phyloP scores from a whole-genome alignment of 371 early-diverging fungal genomes.

The Apophysomyces ossiformis region DNA sequence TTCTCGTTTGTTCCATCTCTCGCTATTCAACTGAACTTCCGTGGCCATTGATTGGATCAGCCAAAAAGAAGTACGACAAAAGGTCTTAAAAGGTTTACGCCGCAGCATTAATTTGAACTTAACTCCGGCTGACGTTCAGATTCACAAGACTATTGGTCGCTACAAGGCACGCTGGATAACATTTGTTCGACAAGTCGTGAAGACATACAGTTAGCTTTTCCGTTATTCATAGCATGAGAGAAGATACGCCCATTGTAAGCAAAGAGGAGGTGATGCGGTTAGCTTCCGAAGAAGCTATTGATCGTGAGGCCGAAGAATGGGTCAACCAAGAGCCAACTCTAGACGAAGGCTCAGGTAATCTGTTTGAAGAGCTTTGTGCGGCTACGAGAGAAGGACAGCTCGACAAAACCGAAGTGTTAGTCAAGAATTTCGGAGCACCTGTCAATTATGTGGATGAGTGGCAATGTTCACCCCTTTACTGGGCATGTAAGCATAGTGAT shows the following conservation, averaged over 20 bases:
- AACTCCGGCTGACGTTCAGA: no score
- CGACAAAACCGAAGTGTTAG: slow-evolving; percentile 41
- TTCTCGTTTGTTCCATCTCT: no score
- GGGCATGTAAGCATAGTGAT: slow-evolving; percentile 34
- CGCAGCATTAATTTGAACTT: no score
- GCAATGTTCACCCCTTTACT: slow-evolving; percentile 48
- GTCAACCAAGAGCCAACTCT: slow-evolving; percentile 21
- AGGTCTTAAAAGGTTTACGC: no score
- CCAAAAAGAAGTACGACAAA: no score
- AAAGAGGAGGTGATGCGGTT: slow-evolving; percentile 26
- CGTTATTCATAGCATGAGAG: slow-evolving; percentile 10
- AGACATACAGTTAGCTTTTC: no score
- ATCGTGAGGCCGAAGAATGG: slow-evolving; percentile 3
- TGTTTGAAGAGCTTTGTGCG: slow-evolving; percentile 43
- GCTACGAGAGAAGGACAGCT: slow-evolving; percentile 45
- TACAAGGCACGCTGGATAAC: no score
- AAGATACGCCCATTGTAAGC: slow-evolving; percentile 16
- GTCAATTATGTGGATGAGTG: slow-evolving; percentile 43
- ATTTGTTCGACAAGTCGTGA: no score
- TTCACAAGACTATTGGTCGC: no score
- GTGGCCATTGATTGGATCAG: no score
- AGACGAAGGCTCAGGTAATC: slow-evolving; percentile 15
- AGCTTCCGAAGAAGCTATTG: slow-evolving; percentile 19
- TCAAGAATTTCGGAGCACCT: slow-evolving; percentile 41
- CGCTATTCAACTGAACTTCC: no score